Base-by-base conservation (phyloP, 345 rosid genomes). In the Sapria himalayana region DNA sequence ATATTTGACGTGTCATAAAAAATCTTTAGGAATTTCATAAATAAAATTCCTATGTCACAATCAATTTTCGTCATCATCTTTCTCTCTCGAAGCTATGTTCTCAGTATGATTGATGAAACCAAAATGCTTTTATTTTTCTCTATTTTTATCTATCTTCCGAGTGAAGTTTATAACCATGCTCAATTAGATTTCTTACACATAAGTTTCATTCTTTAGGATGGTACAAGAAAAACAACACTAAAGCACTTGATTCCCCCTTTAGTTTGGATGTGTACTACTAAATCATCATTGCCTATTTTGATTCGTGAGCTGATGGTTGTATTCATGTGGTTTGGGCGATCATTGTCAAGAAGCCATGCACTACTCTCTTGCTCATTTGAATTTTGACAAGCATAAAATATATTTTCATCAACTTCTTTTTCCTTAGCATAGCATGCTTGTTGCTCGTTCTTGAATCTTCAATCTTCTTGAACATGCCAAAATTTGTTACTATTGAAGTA, bases 401-500 rank as follows among this genome's bases (percentile, higher is more conserved):
- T 1, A 0, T 34, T 34, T 9, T 18, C 16, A 18, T 33, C 21
- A 5, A 11, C 13, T 7, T 23, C 3, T 12, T 41, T 42, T 4
- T 16, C 15, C 9, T 51, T 25, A 6, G 9, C 1, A 16, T 3
- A 16, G 2, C 9, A 16, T 2, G 19, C 17, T 41, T 42, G 15
- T 9, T 21, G 19, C 3, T 25, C n/a, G 5, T 10, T n/a, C 15
- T 17, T 16, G 3, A 33, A 39, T 6, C 10, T 20, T 14, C 29
- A 39, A 21, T 20, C 39, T 21, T 39, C 41, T 29, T 15, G 9
- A 1, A 50, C 3, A 29, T 22, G 46, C 0, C 39, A 39, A 15
- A 50, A 41, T 7, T 39, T 49, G 15, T 39, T 39, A 4, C 20
- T 39, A 13, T 29, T 9, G 2, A 3, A 32, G 4, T 46, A 39